Base-by-base conservation (phyloP, 345 rosid species). In the Sonneratia caseolaris region DNA sequence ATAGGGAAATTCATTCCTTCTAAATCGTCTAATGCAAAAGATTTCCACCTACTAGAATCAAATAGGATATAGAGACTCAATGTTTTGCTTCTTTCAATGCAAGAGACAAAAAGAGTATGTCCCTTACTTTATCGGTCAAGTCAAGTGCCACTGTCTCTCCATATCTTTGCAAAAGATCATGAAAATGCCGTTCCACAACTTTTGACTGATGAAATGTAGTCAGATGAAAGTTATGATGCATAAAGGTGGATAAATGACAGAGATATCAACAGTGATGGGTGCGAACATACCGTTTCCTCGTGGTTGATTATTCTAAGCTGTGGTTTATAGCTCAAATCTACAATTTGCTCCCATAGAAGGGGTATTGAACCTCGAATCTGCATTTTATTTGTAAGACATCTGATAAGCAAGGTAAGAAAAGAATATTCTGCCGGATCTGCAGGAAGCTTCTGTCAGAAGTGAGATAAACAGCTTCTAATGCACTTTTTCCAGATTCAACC, bases 301-400 rank as follows among this genome's bases (percentile, higher is more conserved):
- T 85, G 78, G 57, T 82, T 74, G 76, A 91, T 90, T 71, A 94
- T 81, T 68, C 73, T 86, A 73, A 94, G 92, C 47, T 19, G 82
- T 77, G 98, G 98, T 78, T 90, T 91, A 72, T 91, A 94, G 87
- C 96, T 94, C 83, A 94, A 85, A 81, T 94, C 98, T 74, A 91
- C 98, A 72, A 91, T 94, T 81, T 94, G 98, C 87, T 94, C 98
- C 98, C 98, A 94, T 36, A 94, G 92, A 75, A 94, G 89, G 68
- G 98, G 98, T 79, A 94, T 87, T 47, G 98, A 94, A 72, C 98
- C 98, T 72, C 98, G 92, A 70, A 90, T 78, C 98, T 94, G 88
- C 61, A 76, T 61, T 56, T 48, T 62, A 65, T 69, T 40, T 22
- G 70, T 78, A 70, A 47, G 3, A 22, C 5, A 70, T 13, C 22